Evolutionary conservation across 139 green algal genomes (phyloP).

Genomic region (Raphidocelis subcapitata): DNA sequence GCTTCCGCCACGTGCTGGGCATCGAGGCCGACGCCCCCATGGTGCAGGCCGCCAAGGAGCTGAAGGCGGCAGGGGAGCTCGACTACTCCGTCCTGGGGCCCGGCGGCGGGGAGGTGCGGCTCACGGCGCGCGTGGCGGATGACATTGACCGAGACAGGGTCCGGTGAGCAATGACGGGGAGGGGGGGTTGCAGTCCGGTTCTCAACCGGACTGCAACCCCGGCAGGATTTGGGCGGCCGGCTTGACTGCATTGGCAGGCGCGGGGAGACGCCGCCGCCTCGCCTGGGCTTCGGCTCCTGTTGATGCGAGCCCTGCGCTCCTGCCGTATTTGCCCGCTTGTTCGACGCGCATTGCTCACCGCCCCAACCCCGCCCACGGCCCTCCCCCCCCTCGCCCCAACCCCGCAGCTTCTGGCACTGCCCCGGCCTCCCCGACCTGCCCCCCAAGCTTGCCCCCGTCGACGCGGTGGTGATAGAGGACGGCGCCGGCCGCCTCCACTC

Average conservation of each 20-base stretch:
- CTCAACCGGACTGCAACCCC: no score
- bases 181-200: no score
- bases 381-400: not conserved
- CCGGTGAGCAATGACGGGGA: not conserved
- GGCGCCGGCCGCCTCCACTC: not conserved
- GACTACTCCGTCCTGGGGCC: no score
- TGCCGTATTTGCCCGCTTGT: not conserved
- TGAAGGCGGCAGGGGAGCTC: constrained; percentile 8
- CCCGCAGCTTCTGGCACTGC: constrained; percentile 24
- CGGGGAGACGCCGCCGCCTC: no score
- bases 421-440: constrained; percentile 15
- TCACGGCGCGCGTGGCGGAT: not conserved
- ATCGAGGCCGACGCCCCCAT: constrained; percentile 3
- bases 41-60: constrained; percentile 26
- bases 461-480: constrained; percentile 23
- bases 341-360: not conserved
- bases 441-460: constrained; percentile 24
- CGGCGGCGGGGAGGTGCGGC: not conserved
- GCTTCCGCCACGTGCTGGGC: constrained; percentile 28
- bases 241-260: no score
- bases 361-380: not conserved
- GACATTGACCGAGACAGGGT: constrained; percentile 18
- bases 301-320: not conserved
- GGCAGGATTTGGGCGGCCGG: no score
- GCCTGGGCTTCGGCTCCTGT: no score